Percentiles rank a stretch among this genome's conserved stretches.
phyloP scores from a whole-genome alignment of 257 asterid genomes.

The Nicotiana paniculata region DNA sequence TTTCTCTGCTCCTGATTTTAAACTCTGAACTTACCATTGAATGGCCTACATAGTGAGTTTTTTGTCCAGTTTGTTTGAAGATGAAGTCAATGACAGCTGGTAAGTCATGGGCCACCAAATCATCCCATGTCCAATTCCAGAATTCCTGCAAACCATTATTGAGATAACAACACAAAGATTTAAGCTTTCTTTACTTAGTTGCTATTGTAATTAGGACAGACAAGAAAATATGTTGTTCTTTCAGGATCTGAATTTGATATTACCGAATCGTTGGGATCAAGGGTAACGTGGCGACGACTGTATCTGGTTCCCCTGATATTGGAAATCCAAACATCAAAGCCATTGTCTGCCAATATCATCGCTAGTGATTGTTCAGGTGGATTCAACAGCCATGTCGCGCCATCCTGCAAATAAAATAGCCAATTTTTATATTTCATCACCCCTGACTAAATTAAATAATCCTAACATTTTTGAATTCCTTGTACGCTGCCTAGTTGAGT shows the following conservation, averaged over 20 bases:
- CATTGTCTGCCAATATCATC: slow-evolving; percentile 61
- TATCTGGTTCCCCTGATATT: slow-evolving; percentile 66
- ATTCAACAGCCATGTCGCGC: slow-evolving; percentile 67
- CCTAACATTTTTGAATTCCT: background rate
- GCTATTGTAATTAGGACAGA: too few relatives aligned
- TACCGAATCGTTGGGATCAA: slow-evolving; percentile 48
- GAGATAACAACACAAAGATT: background rate
- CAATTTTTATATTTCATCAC: background rate
- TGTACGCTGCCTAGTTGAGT: background rate
- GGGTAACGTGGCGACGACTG: slow-evolving; percentile 52
- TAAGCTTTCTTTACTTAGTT: background rate
- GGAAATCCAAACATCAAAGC: slow-evolving; percentile 85
- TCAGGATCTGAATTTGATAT: background rate
- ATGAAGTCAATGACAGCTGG: slow-evolving; percentile 40
- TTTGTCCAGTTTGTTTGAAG: slow-evolving; percentile 48
- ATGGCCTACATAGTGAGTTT: slow-evolving; percentile 56
- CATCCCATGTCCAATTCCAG: slow-evolving; percentile 89
- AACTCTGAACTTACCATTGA: slow-evolving; percentile 39
- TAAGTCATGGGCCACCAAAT: slow-evolving; percentile 47
- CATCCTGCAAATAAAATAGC: slow-evolving; percentile 41
- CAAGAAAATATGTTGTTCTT: background rate
- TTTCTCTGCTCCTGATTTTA: too few relatives aligned
- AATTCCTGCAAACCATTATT: slow-evolving; percentile 26
- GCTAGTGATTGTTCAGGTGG: slow-evolving; percentile 61
- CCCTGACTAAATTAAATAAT: background rate